Conservation (phyloP, 2,329 filamentous ascomycete genomes). For the Fusarium aywerte region DNA sequence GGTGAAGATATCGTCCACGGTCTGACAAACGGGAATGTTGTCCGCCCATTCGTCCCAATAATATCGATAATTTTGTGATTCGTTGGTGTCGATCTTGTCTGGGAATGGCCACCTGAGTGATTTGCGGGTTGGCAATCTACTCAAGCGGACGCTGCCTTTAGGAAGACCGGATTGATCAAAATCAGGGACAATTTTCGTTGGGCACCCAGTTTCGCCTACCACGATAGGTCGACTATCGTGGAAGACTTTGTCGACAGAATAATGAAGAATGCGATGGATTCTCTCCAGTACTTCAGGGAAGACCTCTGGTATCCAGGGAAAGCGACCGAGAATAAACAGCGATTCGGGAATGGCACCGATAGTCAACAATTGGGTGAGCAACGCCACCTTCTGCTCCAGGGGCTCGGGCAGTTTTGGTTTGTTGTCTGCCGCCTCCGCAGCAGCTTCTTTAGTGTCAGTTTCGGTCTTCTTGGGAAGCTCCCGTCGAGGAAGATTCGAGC, state of each 20-base stretch:
- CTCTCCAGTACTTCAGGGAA: slow-evolving; percentile 83
- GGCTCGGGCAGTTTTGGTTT: slow-evolving; percentile 73
- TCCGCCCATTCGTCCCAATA: slow-evolving; percentile 99
- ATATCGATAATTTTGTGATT: slow-evolving; percentile 85
- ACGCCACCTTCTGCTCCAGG: slow-evolving; percentile 84
- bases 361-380: slow-evolving; percentile 86
- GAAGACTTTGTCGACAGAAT: slow-evolving; percentile 81
- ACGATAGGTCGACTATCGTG: slow-evolving; percentile 57
- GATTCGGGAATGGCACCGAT: slow-evolving; percentile 94
- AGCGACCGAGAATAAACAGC: slow-evolving; percentile 89
- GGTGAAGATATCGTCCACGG: slow-evolving; percentile 88
- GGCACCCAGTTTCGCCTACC: slow-evolving; percentile 48
- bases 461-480: slow-evolving; percentile 65
- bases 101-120: slow-evolving; percentile 85
- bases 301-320: slow-evolving; percentile 89
- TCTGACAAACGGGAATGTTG: slow-evolving; percentile 91
- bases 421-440: slow-evolving; percentile 57
- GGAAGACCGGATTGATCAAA: slow-evolving; percentile 73
- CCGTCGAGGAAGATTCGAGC: slow-evolving; percentile 57
- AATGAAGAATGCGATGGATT: slow-evolving; percentile 85
- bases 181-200: slow-evolving; percentile 59
- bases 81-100: slow-evolving; percentile 79
- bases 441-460: slow-evolving; percentile 60
- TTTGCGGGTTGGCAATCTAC: slow-evolving; percentile 69
- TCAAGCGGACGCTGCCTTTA: slow-evolving; percentile 75